Base-by-base conservation (phyloP, 2,329 filamentous ascomycete species). In the Clonostachys rosea region DNA sequence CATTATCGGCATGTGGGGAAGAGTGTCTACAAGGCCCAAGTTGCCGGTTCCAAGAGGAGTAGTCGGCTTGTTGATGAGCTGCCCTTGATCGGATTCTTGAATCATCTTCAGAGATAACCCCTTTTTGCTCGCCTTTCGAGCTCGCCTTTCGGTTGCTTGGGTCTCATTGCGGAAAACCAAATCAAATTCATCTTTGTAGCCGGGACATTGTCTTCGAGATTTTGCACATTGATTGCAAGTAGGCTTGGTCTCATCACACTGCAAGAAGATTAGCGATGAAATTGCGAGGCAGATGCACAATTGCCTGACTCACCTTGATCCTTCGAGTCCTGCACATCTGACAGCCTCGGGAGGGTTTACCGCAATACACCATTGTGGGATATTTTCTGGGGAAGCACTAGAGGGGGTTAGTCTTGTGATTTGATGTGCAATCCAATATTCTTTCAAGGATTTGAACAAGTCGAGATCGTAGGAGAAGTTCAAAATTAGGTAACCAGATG, bases 131-230 rank as follows among this genome's bases (percentile, higher is more conserved):
- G 76, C 73, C 56, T 76, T 81, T 47, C 76, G 74, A 14, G 79
- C 83, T 56, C 83, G 76, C 51, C 78, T 74, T 57, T 83, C 82
- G 34, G 84, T 85, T 2, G 83, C 82, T 54, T 80, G 78, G 30
- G 84, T 88, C 66, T 88, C 84, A 60, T 88, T 85, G 47, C 85
- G 81, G 56, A 88, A 87, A 47, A 89, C 78, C 20, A 88, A 67
- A 55, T 89, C 85, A 55, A 88, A 86, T 53, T 87, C 83, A 58
- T 87, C 81, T 60, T 81, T 82, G 64, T 86, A 86, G 42, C 83
- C 83, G 4, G 83, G 83, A 57, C 83, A 87, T 53, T 76, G 70
- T 37, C 81, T 75, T 48, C 79, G 72, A 36, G 81, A 84, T 56
- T 84, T 86, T 52, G 73, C 68, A 56, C 83, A 86, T 59, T 86